A percentile compares a stretch with the other conserved stretches of the same genome.
Evolutionary conservation across 73 alveolate species (phyloP).

Genomic region (Symbiodinium natans): DNA sequence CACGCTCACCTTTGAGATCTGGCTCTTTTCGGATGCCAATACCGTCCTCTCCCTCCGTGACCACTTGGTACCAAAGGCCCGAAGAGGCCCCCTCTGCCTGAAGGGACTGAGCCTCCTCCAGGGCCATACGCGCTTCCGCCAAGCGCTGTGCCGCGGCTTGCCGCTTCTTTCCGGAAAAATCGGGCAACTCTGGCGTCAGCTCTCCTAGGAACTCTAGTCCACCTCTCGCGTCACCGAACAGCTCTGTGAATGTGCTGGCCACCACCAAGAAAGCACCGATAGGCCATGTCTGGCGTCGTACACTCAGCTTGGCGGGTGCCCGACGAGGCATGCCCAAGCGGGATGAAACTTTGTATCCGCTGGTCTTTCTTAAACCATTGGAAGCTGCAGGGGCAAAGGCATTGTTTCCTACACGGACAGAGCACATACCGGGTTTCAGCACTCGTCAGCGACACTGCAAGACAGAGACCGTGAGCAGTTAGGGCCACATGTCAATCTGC

Average conservation of each 20-base stretch:
- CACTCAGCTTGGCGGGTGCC: not conserved
- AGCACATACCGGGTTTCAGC: not conserved
- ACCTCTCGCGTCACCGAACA: not conserved
- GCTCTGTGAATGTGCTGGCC: not conserved
- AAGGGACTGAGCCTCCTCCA: conserved; percentile 67
- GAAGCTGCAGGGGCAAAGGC: not conserved
- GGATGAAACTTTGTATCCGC: not conserved
- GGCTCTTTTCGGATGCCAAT: conserved; percentile 85
- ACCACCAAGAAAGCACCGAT: not conserved
- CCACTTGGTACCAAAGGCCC: conserved; percentile 78
- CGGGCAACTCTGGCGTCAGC: conserved; percentile 34
- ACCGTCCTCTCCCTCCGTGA: conserved; percentile 87
- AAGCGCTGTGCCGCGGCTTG: conserved; percentile 48
- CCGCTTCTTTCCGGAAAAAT: conserved; percentile 60
- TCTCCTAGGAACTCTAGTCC: not conserved
- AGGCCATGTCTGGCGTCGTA: not conserved
- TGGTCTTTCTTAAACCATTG: not conserved
- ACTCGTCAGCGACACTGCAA: not conserved
- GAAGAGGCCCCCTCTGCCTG: conserved; percentile 44
- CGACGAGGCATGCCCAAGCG: not conserved
- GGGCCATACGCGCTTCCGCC: conserved; percentile 39
- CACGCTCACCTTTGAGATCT: conserved; percentile 41
- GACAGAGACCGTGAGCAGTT: not conserved
- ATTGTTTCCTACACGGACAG: no score
- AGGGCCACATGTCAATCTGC: not conserved